phyloP scores from a whole-genome alignment of 208 protist genomes.

The Leishmania guyanensis region DNA sequence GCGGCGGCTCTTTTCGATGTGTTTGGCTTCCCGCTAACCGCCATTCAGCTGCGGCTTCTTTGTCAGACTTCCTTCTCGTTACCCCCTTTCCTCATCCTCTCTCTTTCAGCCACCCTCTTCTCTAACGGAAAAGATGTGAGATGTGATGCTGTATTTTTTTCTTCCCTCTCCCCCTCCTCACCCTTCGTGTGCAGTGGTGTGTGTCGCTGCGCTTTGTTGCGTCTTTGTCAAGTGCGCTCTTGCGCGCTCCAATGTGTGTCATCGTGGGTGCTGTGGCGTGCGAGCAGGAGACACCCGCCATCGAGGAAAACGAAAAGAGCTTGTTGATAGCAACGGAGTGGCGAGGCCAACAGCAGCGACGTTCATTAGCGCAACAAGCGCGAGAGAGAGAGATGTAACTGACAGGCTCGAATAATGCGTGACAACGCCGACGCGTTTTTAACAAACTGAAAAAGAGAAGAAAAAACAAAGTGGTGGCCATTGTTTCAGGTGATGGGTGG shows the following conservation, averaged over 20 bases:
- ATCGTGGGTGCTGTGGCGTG: not conserved
- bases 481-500: not conserved
- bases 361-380: not conserved
- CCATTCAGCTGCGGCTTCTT: not conserved
- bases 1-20: not conserved
- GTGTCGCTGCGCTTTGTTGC: not conserved
- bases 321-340: not conserved
- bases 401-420: constrained; percentile 11
- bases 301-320: not conserved
- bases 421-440: not conserved
- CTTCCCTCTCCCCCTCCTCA: no score
- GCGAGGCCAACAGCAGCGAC: not conserved
- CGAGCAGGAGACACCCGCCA: not conserved
- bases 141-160: not conserved
- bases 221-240: not conserved
- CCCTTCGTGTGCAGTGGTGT: not conserved
- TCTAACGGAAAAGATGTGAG: not conserved
- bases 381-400: not conserved
- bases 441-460: constrained; percentile 6
- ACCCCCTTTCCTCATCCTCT: not conserved
- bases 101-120: not conserved
- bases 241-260: not conserved
- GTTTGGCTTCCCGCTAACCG: not conserved
- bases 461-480: not conserved
- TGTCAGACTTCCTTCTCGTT: not conserved